Conservation (phyloP, 306 rosid species). For the Pyrus bretschneideri region DNA sequence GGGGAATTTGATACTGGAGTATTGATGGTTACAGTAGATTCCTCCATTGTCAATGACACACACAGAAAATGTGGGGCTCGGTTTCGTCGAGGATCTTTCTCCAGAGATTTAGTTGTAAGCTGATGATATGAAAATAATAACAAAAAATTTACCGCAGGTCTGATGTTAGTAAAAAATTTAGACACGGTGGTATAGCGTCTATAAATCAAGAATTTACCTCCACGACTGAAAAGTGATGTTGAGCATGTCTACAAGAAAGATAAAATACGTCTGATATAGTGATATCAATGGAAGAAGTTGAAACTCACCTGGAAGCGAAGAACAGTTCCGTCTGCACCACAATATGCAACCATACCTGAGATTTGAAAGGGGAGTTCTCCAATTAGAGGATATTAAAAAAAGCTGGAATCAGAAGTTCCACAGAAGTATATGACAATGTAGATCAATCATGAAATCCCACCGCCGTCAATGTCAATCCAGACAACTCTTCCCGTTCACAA, state of each 20-base stretch:
- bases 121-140: conserved; percentile 21
- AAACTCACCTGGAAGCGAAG: conserved; percentile 67
- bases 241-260: neutral
- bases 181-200: neutral
- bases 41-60: conserved; percentile 58
- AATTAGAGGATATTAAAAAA: neutral
- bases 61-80: conserved; percentile 60
- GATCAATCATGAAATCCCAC: too few species aligned
- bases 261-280: neutral
- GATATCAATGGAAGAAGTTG: neutral
- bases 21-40: conserved; percentile 48
- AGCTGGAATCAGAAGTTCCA: neutral
- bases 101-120: conserved; percentile 71
- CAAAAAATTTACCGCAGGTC: neutral
- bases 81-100: conserved; percentile 31
- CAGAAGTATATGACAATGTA: too few species aligned
- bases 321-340: conserved; percentile 74
- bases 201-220: neutral
- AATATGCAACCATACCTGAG: conserved; percentile 83
- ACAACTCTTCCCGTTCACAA: too few species aligned
- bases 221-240: neutral
- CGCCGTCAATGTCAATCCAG: too few species aligned
- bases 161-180: neutral
- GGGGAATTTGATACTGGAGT: conserved; percentile 40
- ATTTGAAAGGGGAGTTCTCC: conserved; percentile 10